These are phyloP conservation scores for Aspergillaceae sp. DNA, from an alignment of 2,329 filamentous ascomycete genomes.

Conservation along the genomic window DNA sequence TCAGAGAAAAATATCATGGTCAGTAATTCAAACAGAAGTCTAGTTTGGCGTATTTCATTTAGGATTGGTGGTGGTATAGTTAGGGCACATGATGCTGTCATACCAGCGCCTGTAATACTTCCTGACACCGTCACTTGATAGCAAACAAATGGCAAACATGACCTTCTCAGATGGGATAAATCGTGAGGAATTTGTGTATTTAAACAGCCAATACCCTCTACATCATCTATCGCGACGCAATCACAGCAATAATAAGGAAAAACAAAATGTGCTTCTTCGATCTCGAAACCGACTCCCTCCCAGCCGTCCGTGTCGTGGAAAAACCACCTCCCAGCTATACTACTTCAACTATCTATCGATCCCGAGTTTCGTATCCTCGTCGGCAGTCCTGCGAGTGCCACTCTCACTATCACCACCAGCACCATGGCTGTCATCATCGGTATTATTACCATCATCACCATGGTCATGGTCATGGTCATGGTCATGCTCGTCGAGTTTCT, in stretches of 20 bases:
- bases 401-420: background rate
- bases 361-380: no score
- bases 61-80: background rate
- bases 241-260: background rate
- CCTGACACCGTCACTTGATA: no score
- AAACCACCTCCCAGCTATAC: conserved; percentile 1
- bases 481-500: background rate
- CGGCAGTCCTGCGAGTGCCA: background rate
- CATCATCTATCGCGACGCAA: no score
- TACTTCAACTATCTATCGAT: no score
- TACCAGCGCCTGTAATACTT: background rate
- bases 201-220: no score
- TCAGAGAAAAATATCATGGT: no score
- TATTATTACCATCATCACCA: background rate
- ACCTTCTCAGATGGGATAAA: no score
- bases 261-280: conserved; percentile 12
- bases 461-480: background rate
- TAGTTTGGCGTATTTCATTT: no score
- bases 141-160: no score
- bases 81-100: conserved; percentile 1
- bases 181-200: no score
- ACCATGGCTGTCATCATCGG: background rate
- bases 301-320: conserved; percentile 7
- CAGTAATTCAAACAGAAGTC: no score
- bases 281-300: conserved; percentile 5